A percentile compares a stretch with the other conserved stretches of the same genome.
Conservation (phyloP, 208 protist species). For the Wallacemonas rigidus region DNA sequence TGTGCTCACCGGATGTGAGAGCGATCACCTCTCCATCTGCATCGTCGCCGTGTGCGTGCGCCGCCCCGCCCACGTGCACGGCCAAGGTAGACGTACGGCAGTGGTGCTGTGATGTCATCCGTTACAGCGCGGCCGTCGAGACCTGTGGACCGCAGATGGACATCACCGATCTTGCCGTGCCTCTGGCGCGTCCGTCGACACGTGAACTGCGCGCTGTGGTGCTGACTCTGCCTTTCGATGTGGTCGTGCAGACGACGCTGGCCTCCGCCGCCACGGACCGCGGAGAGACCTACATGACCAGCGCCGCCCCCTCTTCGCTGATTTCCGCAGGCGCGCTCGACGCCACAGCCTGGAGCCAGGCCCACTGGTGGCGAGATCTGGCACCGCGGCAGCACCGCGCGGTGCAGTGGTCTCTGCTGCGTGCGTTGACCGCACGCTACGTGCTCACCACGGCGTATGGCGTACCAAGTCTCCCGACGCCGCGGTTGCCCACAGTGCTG, state of each 20-base stretch:
- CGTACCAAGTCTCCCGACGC: conserved; percentile 22
- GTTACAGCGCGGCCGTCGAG: not conserved
- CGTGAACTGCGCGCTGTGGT: conserved; percentile 49
- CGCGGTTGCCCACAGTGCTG: conserved; percentile 49
- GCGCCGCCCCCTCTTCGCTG: not conserved
- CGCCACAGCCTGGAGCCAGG: conserved; percentile 24
- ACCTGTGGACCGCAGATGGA: not conserved
- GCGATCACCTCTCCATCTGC: not conserved
- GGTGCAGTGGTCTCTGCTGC: conserved; percentile 29
- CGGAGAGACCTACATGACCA: conserved; percentile 8
- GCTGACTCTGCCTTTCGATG: conserved; percentile 32
- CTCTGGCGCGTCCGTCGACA: conserved; percentile 30
- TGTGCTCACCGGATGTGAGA: not conserved
- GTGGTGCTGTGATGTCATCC: conserved; percentile 14
- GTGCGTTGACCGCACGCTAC: conserved; percentile 43
- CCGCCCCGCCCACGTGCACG: not conserved
- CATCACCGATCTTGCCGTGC: not conserved
- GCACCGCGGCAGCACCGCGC: not conserved
- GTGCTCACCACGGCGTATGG: conserved; percentile 26
- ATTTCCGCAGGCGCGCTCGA: not conserved
- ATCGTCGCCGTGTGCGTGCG: not conserved
- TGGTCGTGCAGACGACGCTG: conserved; percentile 28
- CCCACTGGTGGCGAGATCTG: conserved; percentile 35
- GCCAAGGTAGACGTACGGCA: conserved; percentile 6
- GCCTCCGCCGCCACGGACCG: conserved; percentile 11